Percentiles rank a stretch among this genome's conserved stretches.
Conservation (phyloP, 176 grass and related monocot species). For the Hordeum vulgare region DNA sequence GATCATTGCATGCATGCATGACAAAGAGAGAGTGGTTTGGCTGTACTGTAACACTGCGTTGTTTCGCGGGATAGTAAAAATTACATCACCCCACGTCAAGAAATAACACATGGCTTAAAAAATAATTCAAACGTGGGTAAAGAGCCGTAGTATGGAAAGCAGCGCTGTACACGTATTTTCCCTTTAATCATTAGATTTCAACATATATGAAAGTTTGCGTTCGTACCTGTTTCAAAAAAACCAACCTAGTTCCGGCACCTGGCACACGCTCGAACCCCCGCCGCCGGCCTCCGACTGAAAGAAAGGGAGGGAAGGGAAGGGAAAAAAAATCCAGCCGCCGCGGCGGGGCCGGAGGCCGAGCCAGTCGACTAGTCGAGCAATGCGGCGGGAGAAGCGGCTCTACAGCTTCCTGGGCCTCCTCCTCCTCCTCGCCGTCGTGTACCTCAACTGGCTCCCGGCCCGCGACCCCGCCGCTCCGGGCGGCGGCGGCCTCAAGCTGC, state of each 20-base stretch:
- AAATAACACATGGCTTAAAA: too few species aligned
- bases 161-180: too few species aligned
- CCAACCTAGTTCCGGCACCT: neutral
- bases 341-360: neutral
- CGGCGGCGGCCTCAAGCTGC: conserved; percentile 34
- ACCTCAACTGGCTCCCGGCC: conserved; percentile 45
- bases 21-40: too few species aligned
- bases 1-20: too few species aligned
- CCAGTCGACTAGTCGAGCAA: neutral
- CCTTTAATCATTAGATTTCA: too few species aligned
- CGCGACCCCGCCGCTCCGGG: neutral
- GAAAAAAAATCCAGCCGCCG: neutral
- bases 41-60: too few species aligned
- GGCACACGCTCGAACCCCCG: neutral
- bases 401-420: conserved; percentile 58
- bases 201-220: too few species aligned
- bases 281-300: neutral
- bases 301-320: neutral
- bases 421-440: conserved; percentile 53
- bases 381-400: conserved; percentile 44
- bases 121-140: too few species aligned
- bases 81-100: too few species aligned
- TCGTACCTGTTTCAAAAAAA: too few species aligned
- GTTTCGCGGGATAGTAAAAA: too few species aligned
- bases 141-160: too few species aligned